Conservation (phyloP, 208 protist species). For the Blechomonas ayalai region DNA sequence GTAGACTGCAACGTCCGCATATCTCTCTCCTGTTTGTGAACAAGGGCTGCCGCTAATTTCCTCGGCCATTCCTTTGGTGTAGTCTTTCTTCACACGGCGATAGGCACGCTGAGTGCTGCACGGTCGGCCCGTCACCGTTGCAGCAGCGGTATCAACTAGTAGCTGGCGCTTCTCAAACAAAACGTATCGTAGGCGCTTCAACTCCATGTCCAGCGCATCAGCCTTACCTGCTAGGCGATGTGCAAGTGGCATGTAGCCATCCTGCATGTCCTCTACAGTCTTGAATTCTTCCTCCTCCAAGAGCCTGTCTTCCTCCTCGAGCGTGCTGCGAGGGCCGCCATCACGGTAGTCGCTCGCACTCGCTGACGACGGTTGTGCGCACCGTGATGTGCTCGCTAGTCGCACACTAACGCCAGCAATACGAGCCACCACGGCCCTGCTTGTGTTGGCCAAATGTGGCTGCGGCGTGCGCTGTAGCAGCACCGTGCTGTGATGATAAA, state of each 20-base stretch:
- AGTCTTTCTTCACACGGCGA: no score
- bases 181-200: slow-evolving; percentile 45
- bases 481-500: no score
- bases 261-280: slow-evolving; percentile 20
- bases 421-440: background rate
- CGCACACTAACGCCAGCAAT: background rate
- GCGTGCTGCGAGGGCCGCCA: slow-evolving; percentile 3
- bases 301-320: slow-evolving; percentile 36
- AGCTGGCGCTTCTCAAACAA: slow-evolving; percentile 56
- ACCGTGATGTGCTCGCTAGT: background rate
- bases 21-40: no score
- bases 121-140: slow-evolving; percentile 34
- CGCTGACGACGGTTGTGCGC: background rate
- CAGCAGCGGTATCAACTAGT: slow-evolving; percentile 28
- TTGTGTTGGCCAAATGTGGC: no score
- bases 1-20: no score
- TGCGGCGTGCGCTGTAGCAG: no score
- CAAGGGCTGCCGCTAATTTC: no score
- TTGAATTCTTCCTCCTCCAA: slow-evolving; percentile 79
- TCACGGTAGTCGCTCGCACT: background rate
- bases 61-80: no score
- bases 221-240: slow-evolving; percentile 47
- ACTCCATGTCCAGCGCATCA: slow-evolving; percentile 49
- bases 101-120: no score
- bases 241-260: slow-evolving; percentile 38